Evolutionary conservation across 768 basidiomycete genomes (phyloP).

Genomic region (Amanita molliuscula): DNA sequence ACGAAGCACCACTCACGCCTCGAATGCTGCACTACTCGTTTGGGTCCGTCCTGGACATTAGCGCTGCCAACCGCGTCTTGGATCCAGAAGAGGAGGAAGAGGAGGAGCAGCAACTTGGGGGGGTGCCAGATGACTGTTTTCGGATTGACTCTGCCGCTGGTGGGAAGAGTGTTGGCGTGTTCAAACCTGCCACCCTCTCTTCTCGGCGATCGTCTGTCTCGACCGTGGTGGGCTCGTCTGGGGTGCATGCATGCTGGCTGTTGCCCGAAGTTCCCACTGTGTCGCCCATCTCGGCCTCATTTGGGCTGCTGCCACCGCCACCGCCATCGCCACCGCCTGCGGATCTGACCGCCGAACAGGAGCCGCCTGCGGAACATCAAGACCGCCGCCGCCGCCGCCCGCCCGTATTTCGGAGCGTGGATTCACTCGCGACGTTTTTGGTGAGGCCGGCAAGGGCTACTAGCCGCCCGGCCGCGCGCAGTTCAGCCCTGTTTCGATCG

Average conservation of each 20-base stretch:
- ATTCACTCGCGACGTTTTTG: background rate
- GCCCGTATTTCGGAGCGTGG: background rate
- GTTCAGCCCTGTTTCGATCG: background rate
- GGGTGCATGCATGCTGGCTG: background rate
- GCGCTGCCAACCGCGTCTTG: background rate
- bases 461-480: too few relatives aligned
- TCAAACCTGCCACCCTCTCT: too few relatives aligned
- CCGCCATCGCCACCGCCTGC: background rate
- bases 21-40: background rate
- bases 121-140: background rate
- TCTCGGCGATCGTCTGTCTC: background rate
- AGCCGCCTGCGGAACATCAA: background rate
- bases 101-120: too few relatives aligned
- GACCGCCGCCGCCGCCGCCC: too few relatives aligned
- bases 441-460: background rate
- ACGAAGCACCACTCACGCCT: background rate
- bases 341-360: background rate
- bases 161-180: too few relatives aligned
- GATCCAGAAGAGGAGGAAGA: background rate
- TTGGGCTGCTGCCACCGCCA: background rate
- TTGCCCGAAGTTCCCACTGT: constrained; percentile 1
- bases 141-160: too few relatives aligned
- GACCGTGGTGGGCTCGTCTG: background rate
- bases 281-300: background rate
- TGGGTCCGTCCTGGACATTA: background rate